Percentiles rank a stretch among this genome's conserved stretches.
These are phyloP conservation scores for Venturia pyrina DNA, from an alignment of 2,329 filamentous ascomycete genomes.

Conservation along the genomic window DNA sequence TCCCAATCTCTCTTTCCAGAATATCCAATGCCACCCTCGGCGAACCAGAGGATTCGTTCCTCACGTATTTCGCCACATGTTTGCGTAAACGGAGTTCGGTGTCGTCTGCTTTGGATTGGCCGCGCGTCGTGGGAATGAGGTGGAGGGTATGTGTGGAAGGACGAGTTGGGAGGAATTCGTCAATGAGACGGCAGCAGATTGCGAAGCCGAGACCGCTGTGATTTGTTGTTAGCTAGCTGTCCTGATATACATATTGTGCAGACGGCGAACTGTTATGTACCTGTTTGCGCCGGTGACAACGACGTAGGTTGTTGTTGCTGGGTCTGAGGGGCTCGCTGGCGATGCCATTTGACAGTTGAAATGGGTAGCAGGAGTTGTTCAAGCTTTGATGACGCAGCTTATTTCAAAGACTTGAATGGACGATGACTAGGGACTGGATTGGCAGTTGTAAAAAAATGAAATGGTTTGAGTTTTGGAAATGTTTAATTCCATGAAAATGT, in stretches of 20 bases:
- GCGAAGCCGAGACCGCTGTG: constrained; percentile 76
- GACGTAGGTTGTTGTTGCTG: constrained; percentile 4
- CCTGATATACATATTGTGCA: not conserved
- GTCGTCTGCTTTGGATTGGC: constrained; percentile 59
- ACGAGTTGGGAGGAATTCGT: constrained; percentile 70
- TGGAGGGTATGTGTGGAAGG: constrained; percentile 60
- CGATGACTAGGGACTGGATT: not conserved
- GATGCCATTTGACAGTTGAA: not conserved
- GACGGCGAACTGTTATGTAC: constrained; percentile 35
- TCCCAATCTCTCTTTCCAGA: constrained; percentile 19
- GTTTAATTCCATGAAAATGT: not conserved
- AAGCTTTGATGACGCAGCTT: not conserved
- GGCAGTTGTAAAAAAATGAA: not conserved
- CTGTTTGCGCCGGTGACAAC: constrained; percentile 82
- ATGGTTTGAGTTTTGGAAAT: not conserved
- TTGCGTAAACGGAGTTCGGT: constrained; percentile 55
- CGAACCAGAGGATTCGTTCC: not conserved
- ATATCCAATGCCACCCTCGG: constrained; percentile 11
- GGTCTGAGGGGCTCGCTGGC: not conserved
- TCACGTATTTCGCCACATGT: constrained; percentile 44
- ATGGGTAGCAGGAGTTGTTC: not conserved
- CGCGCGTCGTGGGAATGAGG: constrained; percentile 76
- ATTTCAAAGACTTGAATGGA: not conserved
- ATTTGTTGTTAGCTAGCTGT: not conserved
- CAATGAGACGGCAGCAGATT: constrained; percentile 74